Conservation (phyloP, 2,329 filamentous ascomycete genomes). For the Magnaporthales sp. region DNA sequence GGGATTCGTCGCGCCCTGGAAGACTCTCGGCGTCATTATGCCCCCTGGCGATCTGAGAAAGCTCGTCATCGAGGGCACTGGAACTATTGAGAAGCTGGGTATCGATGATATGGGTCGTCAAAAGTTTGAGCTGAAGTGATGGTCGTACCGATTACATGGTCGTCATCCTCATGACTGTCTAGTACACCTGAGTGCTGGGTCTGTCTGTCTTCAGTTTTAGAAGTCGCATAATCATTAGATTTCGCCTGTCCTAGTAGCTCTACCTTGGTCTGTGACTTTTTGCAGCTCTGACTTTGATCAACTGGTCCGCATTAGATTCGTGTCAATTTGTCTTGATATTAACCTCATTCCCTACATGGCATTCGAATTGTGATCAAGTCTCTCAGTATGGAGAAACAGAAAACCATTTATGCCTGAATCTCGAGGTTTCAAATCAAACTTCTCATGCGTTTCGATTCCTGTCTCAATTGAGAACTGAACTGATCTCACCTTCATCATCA, state of each 20-base stretch:
- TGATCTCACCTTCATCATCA: not conserved
- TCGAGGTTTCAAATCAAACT: too few species aligned
- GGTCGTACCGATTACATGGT: not conserved
- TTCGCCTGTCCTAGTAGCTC: not conserved
- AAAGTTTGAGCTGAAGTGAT: conserved; percentile 3
- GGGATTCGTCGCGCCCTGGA: conserved; percentile 25
- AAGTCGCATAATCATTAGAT: not conserved
- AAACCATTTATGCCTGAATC: not conserved
- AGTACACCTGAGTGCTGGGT: not conserved
- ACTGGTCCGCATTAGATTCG: too few species aligned
- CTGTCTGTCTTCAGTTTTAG: not conserved
- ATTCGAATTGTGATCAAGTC: not conserved
- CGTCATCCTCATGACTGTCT: not conserved
- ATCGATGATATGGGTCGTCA: not conserved
- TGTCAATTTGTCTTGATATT: too few species aligned
- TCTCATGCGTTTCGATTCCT: too few species aligned
- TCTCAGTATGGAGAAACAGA: not conserved
- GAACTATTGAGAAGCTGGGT: not conserved
- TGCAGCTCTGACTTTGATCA: too few species aligned
- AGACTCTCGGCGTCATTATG: conserved; percentile 20
- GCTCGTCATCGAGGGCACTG: conserved; percentile 8
- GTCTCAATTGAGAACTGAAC: not conserved
- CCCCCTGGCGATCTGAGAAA: conserved; percentile 22
- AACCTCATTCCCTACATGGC: not conserved
- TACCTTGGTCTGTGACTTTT: not conserved